Base-by-base conservation (phyloP, 345 rosid species). In the Salix udensis region DNA sequence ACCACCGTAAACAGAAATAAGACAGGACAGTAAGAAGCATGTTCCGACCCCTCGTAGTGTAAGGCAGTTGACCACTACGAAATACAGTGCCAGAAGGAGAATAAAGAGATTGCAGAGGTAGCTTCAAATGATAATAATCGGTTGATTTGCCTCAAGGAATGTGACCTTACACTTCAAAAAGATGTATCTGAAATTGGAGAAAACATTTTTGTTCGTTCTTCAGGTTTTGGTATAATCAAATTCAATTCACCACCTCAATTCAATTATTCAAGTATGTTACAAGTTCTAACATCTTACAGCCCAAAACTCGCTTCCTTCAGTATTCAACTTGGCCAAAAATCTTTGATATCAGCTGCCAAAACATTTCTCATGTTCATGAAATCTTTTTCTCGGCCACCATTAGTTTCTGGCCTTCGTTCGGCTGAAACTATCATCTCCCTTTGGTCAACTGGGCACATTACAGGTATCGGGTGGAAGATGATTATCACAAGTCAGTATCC, bases 401-500 rank as follows among this genome's bases (percentile, higher is more conserved):
- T 24, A 68, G 72, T 23, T 72, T 60, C 36, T 52, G 55, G 65
- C 73, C 67, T 40, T 37, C 19, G 26, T 36, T 60, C 26, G 73
- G 72, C 71, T 19, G 26, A 21, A 76, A 55, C n/a, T 65, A 76
- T 24, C 46, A 21, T 34, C 23, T 72, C 68, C 28, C 52, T 75
- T 67, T 14, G 55, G 39, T 42, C 66, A 74, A 4, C 39, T 37
- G 7, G 71, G 77, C 72, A 58, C 28, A 66, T 50, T 6, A 28
- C 15, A 37, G 70, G 62, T 4, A n/a, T 58, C 34, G 58, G 60
- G 68, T 58, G 42, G 23, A 42, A 52, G 39, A 37, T 14, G 30
- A 71, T 68, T 18, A 73, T 91, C 87, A 90, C 75, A 82, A 82
- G 86, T 92, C 97, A 4, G 91, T 88, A 88, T 94, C 91, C 68